Evolutionary conservation across 2,329 filamentous ascomycete genomes (phyloP).

Genomic region (Didymella glomerata): DNA sequence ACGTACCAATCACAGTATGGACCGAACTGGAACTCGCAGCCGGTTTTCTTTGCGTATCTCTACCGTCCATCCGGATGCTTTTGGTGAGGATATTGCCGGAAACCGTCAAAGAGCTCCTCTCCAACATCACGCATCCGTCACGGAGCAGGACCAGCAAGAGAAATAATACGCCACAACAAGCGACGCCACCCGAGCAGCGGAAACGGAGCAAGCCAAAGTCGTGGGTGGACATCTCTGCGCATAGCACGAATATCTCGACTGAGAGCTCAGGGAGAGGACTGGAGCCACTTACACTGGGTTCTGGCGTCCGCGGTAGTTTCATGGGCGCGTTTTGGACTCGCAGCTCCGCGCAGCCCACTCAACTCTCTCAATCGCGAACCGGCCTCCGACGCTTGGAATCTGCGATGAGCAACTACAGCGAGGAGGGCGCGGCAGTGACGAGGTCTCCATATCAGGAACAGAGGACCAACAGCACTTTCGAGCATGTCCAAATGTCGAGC

Average conservation of each 20-base stretch:
- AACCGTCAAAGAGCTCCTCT: conserved; percentile 20
- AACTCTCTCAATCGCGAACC: conserved; percentile 9
- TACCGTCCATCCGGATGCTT: conserved; percentile 28
- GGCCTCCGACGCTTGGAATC: conserved; percentile 19
- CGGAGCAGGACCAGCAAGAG: conserved; percentile 9
- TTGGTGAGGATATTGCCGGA: conserved; percentile 19
- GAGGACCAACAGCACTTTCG: background rate
- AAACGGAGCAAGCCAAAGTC: conserved; percentile 3
- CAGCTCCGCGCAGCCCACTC: conserved; percentile 9
- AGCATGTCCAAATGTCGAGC: conserved; percentile 7
- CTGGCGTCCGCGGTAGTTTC: conserved; percentile 15
- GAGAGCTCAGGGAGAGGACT: background rate
- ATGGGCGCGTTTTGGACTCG: conserved; percentile 21
- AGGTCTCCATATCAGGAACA: conserved; percentile 17
- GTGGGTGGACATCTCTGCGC: conserved; percentile 3
- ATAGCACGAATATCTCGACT: background rate
- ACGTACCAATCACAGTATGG: conserved; percentile 35
- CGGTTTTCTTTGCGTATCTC: conserved; percentile 20
- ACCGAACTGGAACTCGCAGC: conserved; percentile 31
- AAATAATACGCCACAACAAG: background rate
- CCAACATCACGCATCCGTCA: conserved; percentile 19
- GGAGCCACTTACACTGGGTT: conserved; percentile 4
- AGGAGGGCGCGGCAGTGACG: conserved; percentile 15
- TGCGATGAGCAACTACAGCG: conserved; percentile 24
- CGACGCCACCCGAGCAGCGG: background rate